These are phyloP conservation scores for Fulvia fulva DNA, from an alignment of 2,329 filamentous ascomycete genomes.

Conservation along the genomic window DNA sequence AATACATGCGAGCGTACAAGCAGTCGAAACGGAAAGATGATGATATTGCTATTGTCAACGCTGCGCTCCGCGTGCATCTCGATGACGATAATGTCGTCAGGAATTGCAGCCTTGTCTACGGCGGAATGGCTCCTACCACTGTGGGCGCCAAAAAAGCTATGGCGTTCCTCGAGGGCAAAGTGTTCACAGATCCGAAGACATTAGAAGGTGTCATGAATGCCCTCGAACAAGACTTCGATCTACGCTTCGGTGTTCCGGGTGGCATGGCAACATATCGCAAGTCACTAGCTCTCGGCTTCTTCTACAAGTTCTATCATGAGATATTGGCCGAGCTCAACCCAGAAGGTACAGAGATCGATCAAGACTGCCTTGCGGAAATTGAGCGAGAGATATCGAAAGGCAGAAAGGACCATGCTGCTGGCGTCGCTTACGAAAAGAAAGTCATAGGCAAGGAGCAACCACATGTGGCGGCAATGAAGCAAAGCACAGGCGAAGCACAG, in stretches of 20 bases:
- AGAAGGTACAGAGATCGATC: constrained; percentile 57
- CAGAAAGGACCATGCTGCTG: constrained; percentile 69
- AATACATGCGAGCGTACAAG: constrained; percentile 88
- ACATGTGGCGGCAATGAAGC: constrained; percentile 88
- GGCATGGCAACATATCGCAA: constrained; percentile 97
- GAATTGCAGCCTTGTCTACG: constrained; percentile 78
- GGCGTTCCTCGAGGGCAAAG: constrained; percentile 70
- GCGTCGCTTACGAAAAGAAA: constrained; percentile 73
- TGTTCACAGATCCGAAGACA: constrained; percentile 73
- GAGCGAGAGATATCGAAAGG: constrained; percentile 79
- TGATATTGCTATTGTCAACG: constrained; percentile 95
- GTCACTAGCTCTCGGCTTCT: constrained; percentile 85
- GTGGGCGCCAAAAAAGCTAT: constrained; percentile 78
- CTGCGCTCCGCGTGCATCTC: constrained; percentile 72
- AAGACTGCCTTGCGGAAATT: constrained; percentile 76
- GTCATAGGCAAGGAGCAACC: constrained; percentile 80
- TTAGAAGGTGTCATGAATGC: constrained; percentile 87
- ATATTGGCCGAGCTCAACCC: constrained; percentile 59
- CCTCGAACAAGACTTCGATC: constrained; percentile 82
- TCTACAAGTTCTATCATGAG: constrained; percentile 96
- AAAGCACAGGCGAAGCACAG: constrained; percentile 88
- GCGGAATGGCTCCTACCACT: constrained; percentile 90
- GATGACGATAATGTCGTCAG: constrained; percentile 66
- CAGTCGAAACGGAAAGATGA: constrained; percentile 97
- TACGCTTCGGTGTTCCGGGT: constrained; percentile 85